phyloP scores from a whole-genome alignment of 805 yeast genomes.

The Cyberlindnera mississippiensis region DNA sequence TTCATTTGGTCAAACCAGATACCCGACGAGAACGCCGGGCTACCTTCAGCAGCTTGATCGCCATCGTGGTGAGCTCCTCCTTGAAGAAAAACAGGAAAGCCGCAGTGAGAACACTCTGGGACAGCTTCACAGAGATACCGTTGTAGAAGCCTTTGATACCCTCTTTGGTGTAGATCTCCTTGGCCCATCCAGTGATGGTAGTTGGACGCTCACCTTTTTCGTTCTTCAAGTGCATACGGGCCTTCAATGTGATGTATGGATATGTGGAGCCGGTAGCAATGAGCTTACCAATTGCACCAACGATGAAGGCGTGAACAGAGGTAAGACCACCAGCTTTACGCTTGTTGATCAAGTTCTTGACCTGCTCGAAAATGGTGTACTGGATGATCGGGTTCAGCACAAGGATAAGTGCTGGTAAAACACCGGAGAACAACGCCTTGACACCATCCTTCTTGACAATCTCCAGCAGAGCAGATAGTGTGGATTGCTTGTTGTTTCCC shows the following conservation, averaged over 20 bases:
- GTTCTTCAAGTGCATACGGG: constrained; percentile 77
- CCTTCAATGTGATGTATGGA: constrained; percentile 85
- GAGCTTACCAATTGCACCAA: constrained; percentile 88
- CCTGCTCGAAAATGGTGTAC: constrained; percentile 86
- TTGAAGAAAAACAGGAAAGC: constrained; percentile 89
- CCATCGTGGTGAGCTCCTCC: constrained; percentile 69
- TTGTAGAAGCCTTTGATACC: constrained; percentile 76
- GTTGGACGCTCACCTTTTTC: constrained; percentile 27
- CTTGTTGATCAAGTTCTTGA: constrained; percentile 60
- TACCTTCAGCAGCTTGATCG: constrained; percentile 49
- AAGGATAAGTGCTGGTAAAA: constrained; percentile 80
- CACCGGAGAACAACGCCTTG: constrained; percentile 72
- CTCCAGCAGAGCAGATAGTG: constrained; percentile 54
- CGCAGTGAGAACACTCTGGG: constrained; percentile 83
- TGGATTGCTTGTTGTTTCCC: constrained; percentile 30
- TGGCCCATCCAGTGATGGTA: constrained; percentile 47
- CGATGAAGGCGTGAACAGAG: constrained; percentile 72
- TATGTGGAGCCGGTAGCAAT: constrained; percentile 87
- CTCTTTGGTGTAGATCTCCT: constrained; percentile 59
- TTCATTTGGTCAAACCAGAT: constrained; percentile 3
- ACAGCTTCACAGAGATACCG: constrained; percentile 74
- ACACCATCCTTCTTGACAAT: constrained; percentile 72
- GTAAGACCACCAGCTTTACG: constrained; percentile 47
- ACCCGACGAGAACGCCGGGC: constrained; percentile 20
- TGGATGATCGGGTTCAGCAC: constrained; percentile 89